Conservation (phyloP, 2,329 filamentous ascomycete species). For the Diplodia sapinea region DNA sequence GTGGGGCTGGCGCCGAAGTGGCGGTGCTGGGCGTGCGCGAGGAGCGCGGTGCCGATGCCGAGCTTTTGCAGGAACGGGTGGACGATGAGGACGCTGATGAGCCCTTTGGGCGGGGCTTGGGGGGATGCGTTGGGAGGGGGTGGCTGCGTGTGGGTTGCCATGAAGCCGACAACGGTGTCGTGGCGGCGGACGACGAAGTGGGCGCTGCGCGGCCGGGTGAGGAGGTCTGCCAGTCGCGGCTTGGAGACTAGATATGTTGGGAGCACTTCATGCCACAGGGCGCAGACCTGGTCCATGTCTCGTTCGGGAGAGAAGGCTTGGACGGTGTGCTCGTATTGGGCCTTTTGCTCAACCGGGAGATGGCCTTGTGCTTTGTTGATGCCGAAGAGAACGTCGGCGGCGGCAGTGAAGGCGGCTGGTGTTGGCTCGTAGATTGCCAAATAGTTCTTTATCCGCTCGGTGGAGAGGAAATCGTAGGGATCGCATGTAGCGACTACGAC, state of each 20-base stretch:
- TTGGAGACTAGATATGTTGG: conserved; percentile 3
- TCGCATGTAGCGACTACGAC: conserved; percentile 27
- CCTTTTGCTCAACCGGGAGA: conserved; percentile 6
- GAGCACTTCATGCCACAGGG: conserved; percentile 16
- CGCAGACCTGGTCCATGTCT: background rate
- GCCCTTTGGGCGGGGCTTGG: background rate
- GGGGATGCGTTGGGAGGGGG: background rate
- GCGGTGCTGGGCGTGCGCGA: conserved; percentile 1
- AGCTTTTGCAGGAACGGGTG: background rate
- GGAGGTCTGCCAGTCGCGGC: background rate
- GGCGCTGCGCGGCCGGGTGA: background rate
- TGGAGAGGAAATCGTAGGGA: conserved; percentile 28
- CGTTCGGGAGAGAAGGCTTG: background rate
- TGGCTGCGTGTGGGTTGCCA: conserved; percentile 4
- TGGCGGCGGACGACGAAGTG: conserved; percentile 11
- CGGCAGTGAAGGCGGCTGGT: conserved; percentile 6
- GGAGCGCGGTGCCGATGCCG: conserved; percentile 7
- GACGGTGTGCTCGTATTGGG: background rate
- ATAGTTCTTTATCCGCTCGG: background rate
- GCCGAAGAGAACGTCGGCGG: conserved; percentile 16
- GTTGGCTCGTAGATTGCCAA: conserved; percentile 29
- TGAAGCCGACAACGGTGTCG: conserved; percentile 2
- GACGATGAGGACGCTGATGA: conserved; percentile 12
- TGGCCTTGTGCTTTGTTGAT: background rate
- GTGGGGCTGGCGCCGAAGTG: background rate